Percentiles rank a stretch among this genome's conserved stretches.
Conservation (phyloP, 768 basidiomycete genomes). For the Dentipellis fragilis region DNA sequence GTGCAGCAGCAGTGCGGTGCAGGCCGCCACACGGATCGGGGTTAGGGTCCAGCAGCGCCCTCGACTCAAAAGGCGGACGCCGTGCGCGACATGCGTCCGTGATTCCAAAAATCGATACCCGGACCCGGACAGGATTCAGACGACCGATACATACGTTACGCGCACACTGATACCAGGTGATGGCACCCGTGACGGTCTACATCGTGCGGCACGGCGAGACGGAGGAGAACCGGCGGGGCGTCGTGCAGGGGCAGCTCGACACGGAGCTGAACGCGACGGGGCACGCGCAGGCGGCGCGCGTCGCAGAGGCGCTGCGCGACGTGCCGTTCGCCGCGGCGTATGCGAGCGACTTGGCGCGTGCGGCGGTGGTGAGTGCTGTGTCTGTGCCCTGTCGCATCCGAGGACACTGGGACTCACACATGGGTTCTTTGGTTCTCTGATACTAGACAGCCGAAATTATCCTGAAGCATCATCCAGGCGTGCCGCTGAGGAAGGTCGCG, state of each 20-base stretch:
- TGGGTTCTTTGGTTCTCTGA: background rate
- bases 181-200: slow-evolving; percentile 37
- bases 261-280: slow-evolving; percentile 56
- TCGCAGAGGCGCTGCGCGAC: slow-evolving; percentile 42
- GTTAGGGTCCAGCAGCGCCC: too few relatives aligned
- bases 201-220: slow-evolving; percentile 77
- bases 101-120: background rate
- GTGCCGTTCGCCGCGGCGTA: slow-evolving; percentile 50
- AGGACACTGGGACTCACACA: background rate
- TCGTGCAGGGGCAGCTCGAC: slow-evolving; percentile 73
- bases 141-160: background rate
- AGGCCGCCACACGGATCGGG: too few relatives aligned
- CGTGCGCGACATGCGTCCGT: too few relatives aligned
- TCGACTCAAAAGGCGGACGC: too few relatives aligned
- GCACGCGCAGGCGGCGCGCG: slow-evolving; percentile 43
- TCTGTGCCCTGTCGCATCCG: background rate
- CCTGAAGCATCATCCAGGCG: slow-evolving; percentile 39
- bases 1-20: too few relatives aligned
- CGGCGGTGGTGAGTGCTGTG: slow-evolving; percentile 41
- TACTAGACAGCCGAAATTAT: slow-evolving; percentile 68
- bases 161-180: background rate
- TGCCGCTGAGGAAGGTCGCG: slow-evolving; percentile 31
- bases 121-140: background rate
- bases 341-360: slow-evolving; percentile 65
- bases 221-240: slow-evolving; percentile 46